These are phyloP conservation scores for Populus ilicifolia DNA, from an alignment of 345 rosid genomes.

Conservation along the genomic window DNA sequence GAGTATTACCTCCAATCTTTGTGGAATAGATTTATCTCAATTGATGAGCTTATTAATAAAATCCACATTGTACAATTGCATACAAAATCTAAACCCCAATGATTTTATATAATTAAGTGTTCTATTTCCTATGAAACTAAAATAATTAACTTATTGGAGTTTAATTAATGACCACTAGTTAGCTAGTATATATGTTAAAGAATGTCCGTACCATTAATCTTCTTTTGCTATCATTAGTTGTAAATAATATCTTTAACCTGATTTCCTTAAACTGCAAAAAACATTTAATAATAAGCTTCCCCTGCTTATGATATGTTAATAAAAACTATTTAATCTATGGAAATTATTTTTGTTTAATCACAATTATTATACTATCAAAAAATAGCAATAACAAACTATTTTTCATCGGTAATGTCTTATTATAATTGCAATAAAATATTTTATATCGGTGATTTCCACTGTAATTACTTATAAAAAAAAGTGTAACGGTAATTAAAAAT, in stretches of 20 bases:
- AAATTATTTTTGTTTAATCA: too few relatives aligned
- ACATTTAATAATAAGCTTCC: neutral
- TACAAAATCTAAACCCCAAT: neutral
- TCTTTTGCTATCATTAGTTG: neutral
- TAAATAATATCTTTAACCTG: neutral
- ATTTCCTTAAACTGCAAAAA: neutral
- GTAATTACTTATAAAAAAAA: too few relatives aligned
- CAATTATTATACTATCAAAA: too few relatives aligned
- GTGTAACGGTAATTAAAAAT: too few relatives aligned
- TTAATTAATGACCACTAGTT: neutral
- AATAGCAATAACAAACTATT: too few relatives aligned
- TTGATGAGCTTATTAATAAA: neutral
- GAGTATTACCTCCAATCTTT: slow-evolving; percentile 15
- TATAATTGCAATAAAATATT: too few relatives aligned
- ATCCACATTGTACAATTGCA: neutral
- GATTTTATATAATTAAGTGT: neutral
- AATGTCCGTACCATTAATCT: slow-evolving; percentile 2
- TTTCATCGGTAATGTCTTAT: too few relatives aligned
- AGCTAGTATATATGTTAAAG: neutral
- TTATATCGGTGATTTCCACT: too few relatives aligned
- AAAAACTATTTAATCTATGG: too few relatives aligned
- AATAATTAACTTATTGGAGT: neutral
- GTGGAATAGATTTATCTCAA: slow-evolving; percentile 7
- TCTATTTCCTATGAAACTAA: neutral
- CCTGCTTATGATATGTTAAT: too few relatives aligned